Evolutionary conservation across 2,329 filamentous ascomycete species (phyloP).

Genomic region (Rugonectria rugulosa): DNA sequence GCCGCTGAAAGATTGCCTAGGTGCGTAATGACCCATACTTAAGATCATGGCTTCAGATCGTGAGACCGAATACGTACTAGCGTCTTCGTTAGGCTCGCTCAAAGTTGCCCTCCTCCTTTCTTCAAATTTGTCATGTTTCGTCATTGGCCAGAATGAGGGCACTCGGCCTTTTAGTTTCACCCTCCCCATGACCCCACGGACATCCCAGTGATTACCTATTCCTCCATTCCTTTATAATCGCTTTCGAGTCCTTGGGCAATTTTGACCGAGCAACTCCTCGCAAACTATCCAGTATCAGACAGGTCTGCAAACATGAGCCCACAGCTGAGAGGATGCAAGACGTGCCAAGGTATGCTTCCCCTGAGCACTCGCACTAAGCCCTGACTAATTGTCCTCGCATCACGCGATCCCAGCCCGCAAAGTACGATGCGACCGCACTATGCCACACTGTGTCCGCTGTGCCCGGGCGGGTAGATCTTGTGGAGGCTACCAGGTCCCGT

Average conservation of each 20-base stretch:
- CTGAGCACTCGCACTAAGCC: neutral
- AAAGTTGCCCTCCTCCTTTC: neutral
- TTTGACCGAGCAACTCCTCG: neutral
- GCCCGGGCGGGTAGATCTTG: constrained; percentile 1
- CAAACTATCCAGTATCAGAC: neutral
- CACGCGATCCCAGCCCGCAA: constrained; percentile 28
- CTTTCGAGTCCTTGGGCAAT: neutral
- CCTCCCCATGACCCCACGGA: too few species aligned
- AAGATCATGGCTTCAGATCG: too few species aligned
- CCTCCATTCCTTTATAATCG: neutral
- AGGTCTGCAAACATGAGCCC: neutral
- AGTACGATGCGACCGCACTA: constrained; percentile 22
- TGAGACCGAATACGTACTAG: too few species aligned
- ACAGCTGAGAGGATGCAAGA: constrained; percentile 21
- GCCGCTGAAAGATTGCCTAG: neutral
- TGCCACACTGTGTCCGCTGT: constrained; percentile 20
- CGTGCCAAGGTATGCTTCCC: constrained; percentile 10
- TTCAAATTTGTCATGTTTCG: neutral
- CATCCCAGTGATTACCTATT: too few species aligned
- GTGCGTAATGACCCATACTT: too few species aligned
- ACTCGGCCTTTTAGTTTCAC: neutral
- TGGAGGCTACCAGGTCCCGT: constrained; percentile 19
- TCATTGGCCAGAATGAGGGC: neutral
- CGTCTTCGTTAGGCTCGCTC: neutral
- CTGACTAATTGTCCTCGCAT: neutral